These are phyloP conservation scores for Podila epigama DNA, from an alignment of 192 early-diverging fungal species.

Conservation along the genomic window DNA sequence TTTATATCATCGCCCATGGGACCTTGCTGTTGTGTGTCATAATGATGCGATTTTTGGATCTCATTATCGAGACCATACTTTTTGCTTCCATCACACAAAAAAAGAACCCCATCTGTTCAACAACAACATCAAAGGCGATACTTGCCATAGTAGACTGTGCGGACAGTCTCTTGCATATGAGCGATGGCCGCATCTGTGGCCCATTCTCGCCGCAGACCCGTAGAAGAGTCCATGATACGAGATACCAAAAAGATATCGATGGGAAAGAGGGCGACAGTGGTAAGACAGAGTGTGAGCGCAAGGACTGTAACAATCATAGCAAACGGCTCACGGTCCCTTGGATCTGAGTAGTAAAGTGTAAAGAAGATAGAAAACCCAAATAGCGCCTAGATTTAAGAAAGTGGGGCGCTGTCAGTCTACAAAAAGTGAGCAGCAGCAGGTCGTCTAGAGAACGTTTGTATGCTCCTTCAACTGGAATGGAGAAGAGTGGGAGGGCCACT, in stretches of 20 bases:
- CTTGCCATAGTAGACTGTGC: constrained; percentile 59
- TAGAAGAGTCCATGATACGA: constrained; percentile 54
- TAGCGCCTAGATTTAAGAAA: constrained; percentile 31
- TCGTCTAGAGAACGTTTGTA: not conserved
- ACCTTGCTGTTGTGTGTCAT: no score
- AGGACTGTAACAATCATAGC: constrained; percentile 59
- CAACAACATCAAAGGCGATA: no score
- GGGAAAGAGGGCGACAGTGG: constrained; percentile 58
- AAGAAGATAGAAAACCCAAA: constrained; percentile 57
- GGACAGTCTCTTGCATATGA: constrained; percentile 46
- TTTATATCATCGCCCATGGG: no score
- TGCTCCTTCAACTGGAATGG: not conserved
- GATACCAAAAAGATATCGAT: constrained; percentile 70
- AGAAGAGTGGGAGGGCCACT: not conserved
- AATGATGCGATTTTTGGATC: no score
- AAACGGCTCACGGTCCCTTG: constrained; percentile 56
- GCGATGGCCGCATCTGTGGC: constrained; percentile 58
- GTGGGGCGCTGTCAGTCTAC: not conserved
- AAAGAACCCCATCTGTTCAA: no score
- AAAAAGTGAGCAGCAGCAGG: not conserved
- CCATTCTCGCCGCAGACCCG: constrained; percentile 65
- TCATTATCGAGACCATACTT: no score
- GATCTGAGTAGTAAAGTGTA: constrained; percentile 60
- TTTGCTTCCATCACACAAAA: no score
- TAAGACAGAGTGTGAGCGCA: constrained; percentile 55